Evolutionary conservation across 2,329 filamentous ascomycete species (phyloP), one percentile per base, ranked within the genome.

Genomic region (Cordyceps javanica): DNA sequence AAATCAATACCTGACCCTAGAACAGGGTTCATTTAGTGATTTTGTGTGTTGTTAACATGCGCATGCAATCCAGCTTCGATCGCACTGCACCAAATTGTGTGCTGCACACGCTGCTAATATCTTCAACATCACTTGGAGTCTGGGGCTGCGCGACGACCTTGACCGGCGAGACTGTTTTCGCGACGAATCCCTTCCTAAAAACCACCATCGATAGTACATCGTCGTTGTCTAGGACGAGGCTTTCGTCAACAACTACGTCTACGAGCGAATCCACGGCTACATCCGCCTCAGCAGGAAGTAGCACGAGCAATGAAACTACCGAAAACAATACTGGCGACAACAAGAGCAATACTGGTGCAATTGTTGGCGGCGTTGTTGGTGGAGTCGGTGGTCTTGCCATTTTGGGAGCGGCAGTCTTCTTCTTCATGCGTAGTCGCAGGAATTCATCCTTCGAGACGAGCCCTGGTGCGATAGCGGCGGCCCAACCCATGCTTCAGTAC

Each of bases 311-410:
- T 10, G 26, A 28, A 26, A 16, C 19, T 44, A 25, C 16, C 14
- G 32, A 56, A 8, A 36, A 3, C 30, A 28, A 19, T 10, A 38
- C 7, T 16, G 16, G 28, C 32, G 38, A 39, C 8, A 45, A 39
- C 19, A 51, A 45, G 30, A 52, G 42, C 34, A 58, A 49, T 7
- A 53, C 42, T 5, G 34, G 50, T 19, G 36, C 41, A 14, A 58
- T 58, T 54, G 56, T 53, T 19, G 56, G 56, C 7, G 56, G 49
- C 25, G 49, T 34, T 23, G 49, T 58, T 14, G 56, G 56, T 8
- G 56, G 56, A 14, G 34, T 54, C 26, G 49, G 32, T 19, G 56
- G 30, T 23, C 11, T 54, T 14, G 56, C 49, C 7, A 45, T 58
- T 3, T 25, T 58, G 6, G 56, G 41, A 13, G 49, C 49, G 2